phyloP scores from a whole-genome alignment of 2,329 filamentous ascomycete genomes.

The Fusarium sp. region DNA sequence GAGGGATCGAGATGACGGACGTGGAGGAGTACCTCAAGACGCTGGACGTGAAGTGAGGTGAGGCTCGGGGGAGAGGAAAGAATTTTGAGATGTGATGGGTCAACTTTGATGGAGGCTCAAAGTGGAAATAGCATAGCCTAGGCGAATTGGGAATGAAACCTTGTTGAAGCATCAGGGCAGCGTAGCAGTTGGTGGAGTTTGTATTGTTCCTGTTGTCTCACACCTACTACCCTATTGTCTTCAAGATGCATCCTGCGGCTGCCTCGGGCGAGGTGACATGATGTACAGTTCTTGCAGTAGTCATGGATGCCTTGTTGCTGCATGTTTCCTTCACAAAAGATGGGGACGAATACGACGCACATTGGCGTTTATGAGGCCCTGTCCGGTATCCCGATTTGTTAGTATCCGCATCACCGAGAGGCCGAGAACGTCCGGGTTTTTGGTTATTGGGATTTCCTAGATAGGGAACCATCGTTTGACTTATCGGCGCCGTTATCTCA shows the following conservation, averaged over 20 bases:
- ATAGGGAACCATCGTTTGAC: conserved; percentile 11
- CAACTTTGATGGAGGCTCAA: not conserved
- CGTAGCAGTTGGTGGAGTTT: conserved; percentile 1
- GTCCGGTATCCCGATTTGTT: conserved; percentile 1
- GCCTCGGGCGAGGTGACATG: not conserved
- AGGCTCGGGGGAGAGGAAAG: conserved; percentile 18
- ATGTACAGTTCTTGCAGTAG: not conserved
- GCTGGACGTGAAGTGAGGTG: conserved; percentile 34
- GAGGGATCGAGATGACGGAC: conserved; percentile 58
- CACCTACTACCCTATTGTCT: not conserved
- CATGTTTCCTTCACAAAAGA: not conserved
- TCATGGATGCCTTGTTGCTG: not conserved
- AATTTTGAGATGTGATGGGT: not conserved
- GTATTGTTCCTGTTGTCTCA: not conserved
- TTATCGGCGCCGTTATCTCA: conserved; percentile 8
- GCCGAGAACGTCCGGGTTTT: conserved; percentile 24
- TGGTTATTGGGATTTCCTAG: conserved; percentile 24
- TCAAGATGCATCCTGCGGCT: not conserved
- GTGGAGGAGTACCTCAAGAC: conserved; percentile 54
- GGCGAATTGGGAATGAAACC: not conserved
- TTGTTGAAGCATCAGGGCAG: not conserved
- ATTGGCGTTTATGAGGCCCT: not conserved
- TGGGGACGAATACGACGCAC: not conserved
- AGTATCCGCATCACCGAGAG: conserved; percentile 13
- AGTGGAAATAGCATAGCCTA: not conserved